Evolutionary conservation across 345 rosid species (phyloP).

Genomic region (Hevea brasiliensis): DNA sequence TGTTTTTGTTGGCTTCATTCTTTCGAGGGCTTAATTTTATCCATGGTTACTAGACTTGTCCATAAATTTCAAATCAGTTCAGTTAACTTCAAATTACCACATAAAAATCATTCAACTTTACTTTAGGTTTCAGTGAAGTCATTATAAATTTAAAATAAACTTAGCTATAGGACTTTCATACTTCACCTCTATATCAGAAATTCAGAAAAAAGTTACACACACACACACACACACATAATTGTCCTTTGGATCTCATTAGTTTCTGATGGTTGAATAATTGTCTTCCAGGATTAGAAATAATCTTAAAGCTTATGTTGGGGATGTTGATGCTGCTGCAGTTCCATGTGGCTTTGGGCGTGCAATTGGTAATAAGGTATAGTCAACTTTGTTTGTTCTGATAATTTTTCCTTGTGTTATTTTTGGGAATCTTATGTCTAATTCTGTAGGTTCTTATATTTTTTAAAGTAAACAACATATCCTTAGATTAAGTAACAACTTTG

Average conservation of each 20-base stretch:
- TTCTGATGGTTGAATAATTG: conserved; percentile 12
- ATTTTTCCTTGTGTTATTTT: background rate
- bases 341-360: conserved; percentile 99
- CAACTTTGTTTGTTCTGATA: background rate
- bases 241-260: background rate
- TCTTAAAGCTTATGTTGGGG: conserved; percentile 81
- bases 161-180: background rate
- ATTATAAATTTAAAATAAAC: background rate
- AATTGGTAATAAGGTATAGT: conserved; percentile 86
- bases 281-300: conserved; percentile 75
- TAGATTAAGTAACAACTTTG: background rate
- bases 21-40: background rate
- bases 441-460: background rate
- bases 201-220: no score
- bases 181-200: background rate
- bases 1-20: background rate
- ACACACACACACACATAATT: no score
- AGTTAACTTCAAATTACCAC: background rate
- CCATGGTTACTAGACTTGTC: no score
- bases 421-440: background rate
- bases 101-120: background rate
- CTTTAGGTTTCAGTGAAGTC: background rate
- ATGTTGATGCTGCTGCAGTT: conserved; percentile 94
- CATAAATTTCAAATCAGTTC: background rate
- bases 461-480: background rate